Evolutionary conservation across 2,329 filamentous ascomycete genomes (phyloP), one percentile per base, ranked within the genome.

Genomic region (Cryphonectria radicalis): DNA sequence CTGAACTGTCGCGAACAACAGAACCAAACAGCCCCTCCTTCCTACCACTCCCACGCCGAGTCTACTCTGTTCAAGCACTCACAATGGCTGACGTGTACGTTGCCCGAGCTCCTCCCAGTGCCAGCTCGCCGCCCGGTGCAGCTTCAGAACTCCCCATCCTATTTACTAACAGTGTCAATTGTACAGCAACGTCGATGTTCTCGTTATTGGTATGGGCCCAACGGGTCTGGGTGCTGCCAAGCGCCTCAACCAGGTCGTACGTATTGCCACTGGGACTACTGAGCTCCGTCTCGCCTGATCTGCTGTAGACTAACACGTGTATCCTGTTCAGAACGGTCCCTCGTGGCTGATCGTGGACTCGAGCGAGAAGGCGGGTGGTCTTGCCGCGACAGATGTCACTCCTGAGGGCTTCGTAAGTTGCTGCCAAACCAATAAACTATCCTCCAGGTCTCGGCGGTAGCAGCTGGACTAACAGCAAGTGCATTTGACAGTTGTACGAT

Each of bases 221-320:
- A 98, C 96, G 80, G 96, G 96, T 84, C 90, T 98, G 77, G 96
- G 96, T 88, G 96, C 96, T 81, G 96, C 96, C 78, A 99, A 99
- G 88, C 93, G 96, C 81, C 90, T 99, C 76, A 92, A 98, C 84
- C 96, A 99, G 85, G 91, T 98, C 80, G 96, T 98, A 87, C 77
- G 91, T 81, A 74, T 76, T 76, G 79, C 81, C 78, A 76, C 75
- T 73, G 72, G 67, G 74, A 69, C 70, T 73, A 17, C 68, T 57
- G n/a, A 43, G 57, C n/a, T n/a, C 55, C 42, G 32, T 50, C 40
- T 67, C 42, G 60, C 69, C 72, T 75, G 74, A 73, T 75, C 70
- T 66, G 72, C 67, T 68, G 32, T 73, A 64, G 65, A 73, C 77
- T 81, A 71, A 80, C 74, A 46, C 71, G 25, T 50, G 19, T 28